Base-by-base conservation (phyloP, 106 monocot species). In the Dioscorea dumetorum region DNA sequence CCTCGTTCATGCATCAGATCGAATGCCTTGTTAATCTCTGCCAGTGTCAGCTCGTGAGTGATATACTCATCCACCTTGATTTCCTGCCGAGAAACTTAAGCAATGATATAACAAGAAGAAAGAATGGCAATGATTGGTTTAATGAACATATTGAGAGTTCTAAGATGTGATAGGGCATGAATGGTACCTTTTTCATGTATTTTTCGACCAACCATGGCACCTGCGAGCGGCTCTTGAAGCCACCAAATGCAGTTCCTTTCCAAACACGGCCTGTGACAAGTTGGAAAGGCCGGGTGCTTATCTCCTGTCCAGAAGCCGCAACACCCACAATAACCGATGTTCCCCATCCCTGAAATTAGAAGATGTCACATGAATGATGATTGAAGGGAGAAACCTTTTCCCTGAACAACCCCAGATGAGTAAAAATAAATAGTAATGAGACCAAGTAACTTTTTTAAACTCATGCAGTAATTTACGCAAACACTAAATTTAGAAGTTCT, bases 181-280 rank as follows among this genome's bases (percentile, higher is more conserved):
- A 22, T 4, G 2, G 9, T 78, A 97, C 97, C 89, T 97, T 97
- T 12, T 85, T 87, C 92, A 97, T 76, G 84, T 97, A 97, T 74
- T 97, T 89, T 12, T 89, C 89, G 62, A 97, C 97, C 66, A 97
- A 92, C 89, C 82, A 89, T 15, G 97, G 97, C 14, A 97, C 97
- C 67, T 97, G 97, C 70, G 92, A 84, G 61, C 97, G 92, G 82
- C 97, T 97, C 72, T 97, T 97, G 84, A 97, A 97, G 67, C 97
- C 97, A 65, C 97, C 97, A 67, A 97, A 97, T 22, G 97, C 97
- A 32, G 92, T 92, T 62, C 97, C 97, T 74, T 97, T 97, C 97
- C 97, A 97, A 18, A 97, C 92, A 67, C 97, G 91, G n/a, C 97
- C 97, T 35, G 92, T 97, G n/a, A 97, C 92, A 18, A 97, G 89